phyloP scores from a whole-genome alignment of 2,329 filamentous ascomycete species.

The Shiraia bambusicola region DNA sequence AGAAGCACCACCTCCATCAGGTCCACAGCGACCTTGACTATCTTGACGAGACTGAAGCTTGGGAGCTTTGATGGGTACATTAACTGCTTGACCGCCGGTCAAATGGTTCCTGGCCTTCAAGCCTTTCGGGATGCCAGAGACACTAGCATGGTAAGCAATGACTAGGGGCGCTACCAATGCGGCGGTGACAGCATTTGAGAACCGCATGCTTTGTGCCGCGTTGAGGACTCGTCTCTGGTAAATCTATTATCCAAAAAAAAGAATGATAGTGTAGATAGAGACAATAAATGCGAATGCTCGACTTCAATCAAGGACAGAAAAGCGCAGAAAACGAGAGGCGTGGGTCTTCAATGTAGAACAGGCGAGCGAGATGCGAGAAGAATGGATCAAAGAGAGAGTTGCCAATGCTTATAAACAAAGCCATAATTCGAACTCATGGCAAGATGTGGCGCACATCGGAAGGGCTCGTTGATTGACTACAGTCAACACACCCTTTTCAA shows the following conservation, averaged over 20 bases:
- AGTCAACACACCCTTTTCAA: conserved; percentile 18
- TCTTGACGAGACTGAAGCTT: conserved; percentile 33
- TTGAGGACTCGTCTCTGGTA: conserved; percentile 1
- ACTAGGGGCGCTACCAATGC: conserved; percentile 35
- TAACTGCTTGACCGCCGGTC: conserved; percentile 12
- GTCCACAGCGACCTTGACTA: conserved; percentile 34
- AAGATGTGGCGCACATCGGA: conserved; percentile 22
- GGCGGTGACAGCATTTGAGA: conserved; percentile 31
- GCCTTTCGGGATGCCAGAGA: conserved; percentile 35
- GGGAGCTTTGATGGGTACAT: conserved; percentile 17
- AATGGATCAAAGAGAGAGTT: conserved; percentile 3
- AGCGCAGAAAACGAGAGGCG: conserved; percentile 28
- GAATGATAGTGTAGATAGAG: conserved; percentile 1
- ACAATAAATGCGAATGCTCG: conserved; percentile 21
- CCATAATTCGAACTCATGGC: conserved; percentile 8
- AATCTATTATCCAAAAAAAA: background rate
- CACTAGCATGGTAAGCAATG: conserved; percentile 33
- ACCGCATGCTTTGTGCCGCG: conserved; percentile 28
- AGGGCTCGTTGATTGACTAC: conserved; percentile 15
- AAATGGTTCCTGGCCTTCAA: conserved; percentile 35
- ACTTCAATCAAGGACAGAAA: conserved; percentile 19
- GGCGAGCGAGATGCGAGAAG: conserved; percentile 28
- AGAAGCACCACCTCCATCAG: conserved; percentile 17
- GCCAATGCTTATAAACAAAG: conserved; percentile 25
- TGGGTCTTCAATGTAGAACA: conserved; percentile 23